Evolutionary conservation across 2,329 filamentous ascomycete species (phyloP).

Genomic region (Didymella pomorum): DNA sequence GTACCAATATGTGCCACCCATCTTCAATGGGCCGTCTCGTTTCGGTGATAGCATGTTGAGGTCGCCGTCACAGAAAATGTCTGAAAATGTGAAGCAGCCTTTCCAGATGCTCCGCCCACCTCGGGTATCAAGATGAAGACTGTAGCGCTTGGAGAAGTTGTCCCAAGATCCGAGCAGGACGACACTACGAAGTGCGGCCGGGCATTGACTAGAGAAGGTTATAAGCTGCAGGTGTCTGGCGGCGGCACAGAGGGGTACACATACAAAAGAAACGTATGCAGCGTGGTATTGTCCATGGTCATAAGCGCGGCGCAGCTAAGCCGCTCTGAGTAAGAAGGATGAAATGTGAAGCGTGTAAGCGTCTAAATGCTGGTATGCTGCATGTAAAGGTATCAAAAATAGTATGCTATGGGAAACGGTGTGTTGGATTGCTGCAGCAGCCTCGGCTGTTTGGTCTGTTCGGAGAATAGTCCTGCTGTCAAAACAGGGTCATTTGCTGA

Average conservation of each 20-base stretch:
- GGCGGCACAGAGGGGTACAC: slow-evolving; percentile 33
- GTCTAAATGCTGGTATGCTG: slow-evolving; percentile 34
- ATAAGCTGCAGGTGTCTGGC: slow-evolving; percentile 33
- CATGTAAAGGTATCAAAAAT: slow-evolving; percentile 39
- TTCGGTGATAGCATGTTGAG: slow-evolving; percentile 60
- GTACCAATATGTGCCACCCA: slow-evolving; percentile 95
- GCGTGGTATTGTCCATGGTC: slow-evolving; percentile 61
- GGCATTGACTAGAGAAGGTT: slow-evolving; percentile 43
- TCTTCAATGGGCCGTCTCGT: slow-evolving; percentile 82
- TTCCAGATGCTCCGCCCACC: slow-evolving; percentile 81
- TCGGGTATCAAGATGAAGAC: slow-evolving; percentile 80
- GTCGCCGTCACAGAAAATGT: slow-evolving; percentile 83
- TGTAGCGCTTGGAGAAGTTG: slow-evolving; percentile 82
- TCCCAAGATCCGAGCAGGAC: slow-evolving; percentile 93
- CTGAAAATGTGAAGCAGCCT: slow-evolving; percentile 84
- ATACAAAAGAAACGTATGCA: slow-evolving; percentile 68
- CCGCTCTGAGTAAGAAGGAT: slow-evolving; percentile 40
- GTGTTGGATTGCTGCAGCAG: slow-evolving; percentile 36
- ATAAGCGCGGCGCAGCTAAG: slow-evolving; percentile 36
- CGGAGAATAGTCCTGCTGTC: slow-evolving; percentile 28
- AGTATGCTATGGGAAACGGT: slow-evolving; percentile 37
- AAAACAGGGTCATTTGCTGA: slow-evolving; percentile 22
- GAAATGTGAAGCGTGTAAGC: slow-evolving; percentile 37
- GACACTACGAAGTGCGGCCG: slow-evolving; percentile 68
- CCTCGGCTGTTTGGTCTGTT: slow-evolving; percentile 33